Percentiles rank a stretch among this genome's conserved stretches.
phyloP scores from a whole-genome alignment of 2,329 filamentous ascomycete species.

The Colletotrichum melonis region DNA sequence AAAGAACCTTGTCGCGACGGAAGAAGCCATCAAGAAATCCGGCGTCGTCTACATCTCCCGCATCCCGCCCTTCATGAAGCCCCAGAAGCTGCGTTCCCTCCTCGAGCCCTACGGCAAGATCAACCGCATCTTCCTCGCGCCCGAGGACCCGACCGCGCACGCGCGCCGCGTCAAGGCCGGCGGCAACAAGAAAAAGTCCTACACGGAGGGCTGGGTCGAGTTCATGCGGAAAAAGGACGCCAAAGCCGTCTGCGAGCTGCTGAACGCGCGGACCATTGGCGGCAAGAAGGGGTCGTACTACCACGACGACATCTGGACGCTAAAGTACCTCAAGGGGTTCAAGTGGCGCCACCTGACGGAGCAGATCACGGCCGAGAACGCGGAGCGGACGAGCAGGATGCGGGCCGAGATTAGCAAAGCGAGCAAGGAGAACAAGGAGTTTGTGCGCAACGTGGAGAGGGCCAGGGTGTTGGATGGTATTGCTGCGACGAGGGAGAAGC shows the following conservation, averaged over 20 bases:
- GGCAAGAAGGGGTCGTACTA: conserved; percentile 88
- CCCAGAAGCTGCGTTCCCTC: conserved; percentile 78
- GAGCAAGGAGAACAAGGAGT: conserved; percentile 83
- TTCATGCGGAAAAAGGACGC: conserved; percentile 82
- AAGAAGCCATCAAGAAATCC: conserved; percentile 75
- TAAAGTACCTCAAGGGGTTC: conserved; percentile 84
- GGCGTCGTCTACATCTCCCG: conserved; percentile 87
- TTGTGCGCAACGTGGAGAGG: conserved; percentile 81
- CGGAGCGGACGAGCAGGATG: conserved; percentile 80
- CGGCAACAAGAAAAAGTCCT: conserved; percentile 86
- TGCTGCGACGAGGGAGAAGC: conserved; percentile 67
- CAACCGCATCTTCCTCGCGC: conserved; percentile 82
- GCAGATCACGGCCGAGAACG: conserved; percentile 85
- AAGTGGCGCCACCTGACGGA: conserved; percentile 83
- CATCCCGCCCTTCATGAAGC: conserved; percentile 90
- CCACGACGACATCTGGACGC: conserved; percentile 87
- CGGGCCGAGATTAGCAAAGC: conserved; percentile 81
- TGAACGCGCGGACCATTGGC: conserved; percentile 83
- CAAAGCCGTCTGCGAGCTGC: conserved; percentile 78
- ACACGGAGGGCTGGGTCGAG: conserved; percentile 88
- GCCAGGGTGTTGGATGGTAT: conserved; percentile 84
- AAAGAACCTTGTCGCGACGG: conserved; percentile 75
- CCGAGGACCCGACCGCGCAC: conserved; percentile 77
- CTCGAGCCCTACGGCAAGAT: conserved; percentile 80
- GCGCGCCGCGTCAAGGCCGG: conserved; percentile 75